Evolutionary conservation across 257 asterid genomes (phyloP).

Genomic region (Solanum gandarillasii): DNA sequence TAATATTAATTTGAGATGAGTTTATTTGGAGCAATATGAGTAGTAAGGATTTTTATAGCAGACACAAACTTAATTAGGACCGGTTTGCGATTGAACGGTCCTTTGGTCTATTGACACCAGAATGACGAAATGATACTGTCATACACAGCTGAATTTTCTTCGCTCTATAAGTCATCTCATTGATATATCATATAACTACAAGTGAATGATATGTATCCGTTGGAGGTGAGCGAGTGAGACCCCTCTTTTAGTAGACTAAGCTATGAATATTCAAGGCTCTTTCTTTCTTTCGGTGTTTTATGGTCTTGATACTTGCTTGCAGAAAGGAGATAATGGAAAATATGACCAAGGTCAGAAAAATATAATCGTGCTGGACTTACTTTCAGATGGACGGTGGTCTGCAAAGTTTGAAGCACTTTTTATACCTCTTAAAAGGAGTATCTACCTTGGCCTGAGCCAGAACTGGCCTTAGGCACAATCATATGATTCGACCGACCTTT

Average conservation of each 20-base stretch:
- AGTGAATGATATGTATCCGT: background rate
- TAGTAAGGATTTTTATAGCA: background rate
- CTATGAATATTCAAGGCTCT: background rate
- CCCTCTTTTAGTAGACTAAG: background rate
- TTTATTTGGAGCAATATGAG: background rate
- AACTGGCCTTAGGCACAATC: constrained; percentile 33
- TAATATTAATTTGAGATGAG: background rate
- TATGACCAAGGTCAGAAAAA: constrained; percentile 31
- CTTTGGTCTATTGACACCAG: background rate
- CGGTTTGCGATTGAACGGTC: background rate
- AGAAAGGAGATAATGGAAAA: constrained; percentile 41
- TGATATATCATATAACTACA: background rate
- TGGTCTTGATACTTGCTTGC: background rate
- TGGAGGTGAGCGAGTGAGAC: background rate
- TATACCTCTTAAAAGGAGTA: too few species aligned
- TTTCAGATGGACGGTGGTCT: constrained; percentile 45
- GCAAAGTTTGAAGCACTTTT: background rate
- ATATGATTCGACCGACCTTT: constrained; percentile 35
- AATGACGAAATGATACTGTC: background rate
- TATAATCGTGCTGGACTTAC: constrained; percentile 22
- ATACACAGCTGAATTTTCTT: background rate
- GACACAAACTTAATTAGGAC: background rate
- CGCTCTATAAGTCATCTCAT: background rate
- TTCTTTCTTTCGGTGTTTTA: background rate
- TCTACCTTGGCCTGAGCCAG: constrained; percentile 70